Evolutionary conservation across 768 basidiomycete genomes (phyloP), one percentile per base, ranked within the genome.

Genomic region (Krasilnikovozyma curviuscula): DNA sequence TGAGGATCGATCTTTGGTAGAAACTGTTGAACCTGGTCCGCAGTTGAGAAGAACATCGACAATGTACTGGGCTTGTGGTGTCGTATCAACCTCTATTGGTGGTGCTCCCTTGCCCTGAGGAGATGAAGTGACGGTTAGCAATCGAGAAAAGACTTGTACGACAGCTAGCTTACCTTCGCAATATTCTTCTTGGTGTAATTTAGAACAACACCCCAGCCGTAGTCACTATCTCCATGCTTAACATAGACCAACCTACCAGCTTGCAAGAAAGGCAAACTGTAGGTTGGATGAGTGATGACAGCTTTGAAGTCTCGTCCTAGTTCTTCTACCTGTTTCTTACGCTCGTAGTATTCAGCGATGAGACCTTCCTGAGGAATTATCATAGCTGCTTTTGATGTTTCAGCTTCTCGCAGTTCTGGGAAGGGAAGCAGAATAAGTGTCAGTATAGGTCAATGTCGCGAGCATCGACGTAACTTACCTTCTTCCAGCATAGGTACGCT

Each of bases 151-250:
- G 53, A 78, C 84, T n/a, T n/a, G n/a, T n/a, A n/a, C n/a, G n/a
- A n/a, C n/a, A n/a, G n/a, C n/a, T n/a, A n/a, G n/a, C n/a, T 54
- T 45, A 65, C 65, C 69, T 86, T 91, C 14, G 81, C 73, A n/a
- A 78, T 75, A 19, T 78, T 56, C 0, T 88, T 76, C 64, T 93
- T 93, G 61, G 83, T 79, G 59, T 78, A 95, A 61, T 86, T 89
- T 59, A 95, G 73, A 44, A 97, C 75, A 35, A 86, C 75, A 32
- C 91, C 91, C 93, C 93, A 97, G 9, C 91, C 91, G 63, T 91
- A 97, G 65, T 98, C 82, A 13, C 78, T 67, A 32, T 81, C 78
- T 54, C 79, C 75, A 61, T 93, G 73, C 60, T 81, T 81, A 57
- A 98, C 73, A 59, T 81, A 82, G 40, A 97, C 82, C n/a, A 97